Base-by-base conservation (phyloP, 139 green algal species). In the Chloropicon primus region DNA sequence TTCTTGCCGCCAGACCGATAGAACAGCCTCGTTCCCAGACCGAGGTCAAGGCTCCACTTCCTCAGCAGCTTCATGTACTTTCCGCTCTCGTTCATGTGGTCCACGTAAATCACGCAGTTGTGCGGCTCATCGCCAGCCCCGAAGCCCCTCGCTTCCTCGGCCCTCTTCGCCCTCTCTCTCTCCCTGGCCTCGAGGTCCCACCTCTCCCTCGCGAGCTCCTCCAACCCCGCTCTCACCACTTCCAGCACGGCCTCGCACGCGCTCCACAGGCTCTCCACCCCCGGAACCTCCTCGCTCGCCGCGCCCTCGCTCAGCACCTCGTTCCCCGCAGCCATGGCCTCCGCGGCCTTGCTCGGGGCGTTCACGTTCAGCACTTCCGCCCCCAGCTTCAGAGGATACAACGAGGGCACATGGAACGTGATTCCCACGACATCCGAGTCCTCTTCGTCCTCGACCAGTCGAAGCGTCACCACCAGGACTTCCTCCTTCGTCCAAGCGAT, bases 21-120 rank as follows among this genome's bases (percentile, higher is more conserved):
- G 2, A 80, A 76, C 2, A 80, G 24, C n/a, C 62, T 2, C 22
- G 3, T 53, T 24, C 24, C 76, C n/a, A 81, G 17, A 1, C 77
- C 77, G 2, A 24, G 1, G 25, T 24, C 62, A 17, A 1, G 24
- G n/a, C n/a, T n/a, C 62, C 62, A 81, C 77, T 54, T 78, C 21
- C 24, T 24, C 71, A 81, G 72, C 77, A 22, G 53, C 77, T 78
- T 81, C 54, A 78, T 1, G 71, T 81, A 81, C 77, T 24, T 72
- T 10, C 3, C 23, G 2, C 23, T 25, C 24, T 77, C 72, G 26
- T 81, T 81, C 77, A 81, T 81, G 77, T 81, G 77, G 26, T 81
- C 77, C 2, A 81, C 76, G 1, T 72, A 24, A 21, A 81, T 22
- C 73, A 81, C 71, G n/a, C 71, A 72, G 24, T 79, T 26, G 22